Evolutionary conservation across 176 grass and related monocot species (phyloP).

Genomic region (Aegilops tauschii): DNA sequence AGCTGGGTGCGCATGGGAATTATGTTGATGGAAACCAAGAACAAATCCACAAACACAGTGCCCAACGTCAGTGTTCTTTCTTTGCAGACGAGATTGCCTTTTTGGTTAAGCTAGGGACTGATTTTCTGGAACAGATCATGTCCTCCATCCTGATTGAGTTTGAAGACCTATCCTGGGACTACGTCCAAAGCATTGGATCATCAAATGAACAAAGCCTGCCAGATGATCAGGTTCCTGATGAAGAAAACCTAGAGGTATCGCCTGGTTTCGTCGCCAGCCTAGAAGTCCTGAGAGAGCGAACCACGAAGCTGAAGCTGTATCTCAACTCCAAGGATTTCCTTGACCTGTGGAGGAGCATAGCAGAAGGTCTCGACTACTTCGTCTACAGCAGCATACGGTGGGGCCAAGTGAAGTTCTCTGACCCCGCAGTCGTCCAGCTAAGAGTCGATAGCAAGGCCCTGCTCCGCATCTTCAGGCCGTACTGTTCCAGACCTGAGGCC

Average conservation of each 20-base stretch:
- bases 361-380: constrained; percentile 78
- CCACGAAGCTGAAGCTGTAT: constrained; percentile 45
- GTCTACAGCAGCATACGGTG: constrained; percentile 72
- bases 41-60: not conserved
- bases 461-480: constrained; percentile 64
- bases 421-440: constrained; percentile 54
- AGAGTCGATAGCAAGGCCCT: constrained; percentile 62
- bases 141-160: constrained; percentile 82
- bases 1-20: constrained; percentile 41
- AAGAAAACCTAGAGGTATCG: constrained; percentile 57
- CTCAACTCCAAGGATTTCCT: constrained; percentile 96
- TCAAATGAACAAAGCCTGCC: constrained; percentile 22
- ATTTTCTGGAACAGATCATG: constrained; percentile 83
- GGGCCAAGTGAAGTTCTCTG: constrained; percentile 50
- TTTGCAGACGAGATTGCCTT: constrained; percentile 63
- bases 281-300: constrained; percentile 62
- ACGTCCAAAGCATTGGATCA: constrained; percentile 67
- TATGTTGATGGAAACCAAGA: not conserved
- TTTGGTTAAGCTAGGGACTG: constrained; percentile 71
- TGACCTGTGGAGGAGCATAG: constrained; percentile 93
- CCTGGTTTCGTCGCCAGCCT: constrained; percentile 58
- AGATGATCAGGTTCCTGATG: constrained; percentile 41
- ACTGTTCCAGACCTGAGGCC: constrained; percentile 70
- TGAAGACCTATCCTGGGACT: constrained; percentile 81
- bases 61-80: constrained; percentile 43